A percentile compares a stretch with the other conserved stretches of the same genome.
Evolutionary conservation across 2,329 filamentous ascomycete species (phyloP).

Genomic region (Penicillium paneum): DNA sequence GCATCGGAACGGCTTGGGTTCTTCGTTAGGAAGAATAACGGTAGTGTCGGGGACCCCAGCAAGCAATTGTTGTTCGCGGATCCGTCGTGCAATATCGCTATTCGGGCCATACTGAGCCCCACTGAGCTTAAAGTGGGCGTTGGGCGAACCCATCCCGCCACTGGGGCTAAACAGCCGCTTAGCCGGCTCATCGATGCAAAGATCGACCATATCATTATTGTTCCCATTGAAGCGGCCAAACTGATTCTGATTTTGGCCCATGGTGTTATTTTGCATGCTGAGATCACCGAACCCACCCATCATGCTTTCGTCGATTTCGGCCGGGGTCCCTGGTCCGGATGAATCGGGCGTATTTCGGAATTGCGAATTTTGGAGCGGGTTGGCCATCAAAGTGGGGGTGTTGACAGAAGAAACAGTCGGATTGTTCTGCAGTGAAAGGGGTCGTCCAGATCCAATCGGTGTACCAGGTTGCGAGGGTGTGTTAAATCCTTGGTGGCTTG

Average conservation of each 20-base stretch:
- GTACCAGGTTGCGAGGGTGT: slow-evolving; percentile 78
- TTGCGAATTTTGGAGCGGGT: slow-evolving; percentile 61
- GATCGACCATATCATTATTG: slow-evolving; percentile 54
- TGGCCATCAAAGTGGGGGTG: slow-evolving; percentile 82
- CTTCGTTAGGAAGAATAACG: slow-evolving; percentile 63
- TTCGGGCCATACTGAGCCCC: slow-evolving; percentile 72
- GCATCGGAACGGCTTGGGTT: slow-evolving; percentile 96
- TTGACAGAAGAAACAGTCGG: slow-evolving; percentile 97
- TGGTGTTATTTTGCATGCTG: slow-evolving; percentile 51
- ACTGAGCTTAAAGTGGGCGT: slow-evolving; percentile 71
- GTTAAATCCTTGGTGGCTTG: slow-evolving; percentile 72
- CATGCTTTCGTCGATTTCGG: slow-evolving; percentile 72
- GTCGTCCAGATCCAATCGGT: slow-evolving; percentile 65
- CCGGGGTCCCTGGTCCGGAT: slow-evolving; percentile 66
- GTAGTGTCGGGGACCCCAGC: slow-evolving; percentile 53
- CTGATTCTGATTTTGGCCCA: slow-evolving; percentile 43
- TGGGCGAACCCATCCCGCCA: slow-evolving; percentile 64
- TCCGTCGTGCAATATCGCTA: slow-evolving; percentile 67
- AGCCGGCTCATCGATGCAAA: slow-evolving; percentile 85
- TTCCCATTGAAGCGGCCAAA: slow-evolving; percentile 45
- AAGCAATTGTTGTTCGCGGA: slow-evolving; percentile 63
- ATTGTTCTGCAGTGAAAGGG: slow-evolving; percentile 80
- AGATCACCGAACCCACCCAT: slow-evolving; percentile 61
- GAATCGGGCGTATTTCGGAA: slow-evolving; percentile 60
- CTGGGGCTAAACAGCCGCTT: slow-evolving; percentile 89